A percentile compares a stretch with the other conserved stretches of the same genome.
These are phyloP conservation scores for Saksenaea oblongispora DNA, from an alignment of 371 early-diverging fungal species.

Conservation along the genomic window DNA sequence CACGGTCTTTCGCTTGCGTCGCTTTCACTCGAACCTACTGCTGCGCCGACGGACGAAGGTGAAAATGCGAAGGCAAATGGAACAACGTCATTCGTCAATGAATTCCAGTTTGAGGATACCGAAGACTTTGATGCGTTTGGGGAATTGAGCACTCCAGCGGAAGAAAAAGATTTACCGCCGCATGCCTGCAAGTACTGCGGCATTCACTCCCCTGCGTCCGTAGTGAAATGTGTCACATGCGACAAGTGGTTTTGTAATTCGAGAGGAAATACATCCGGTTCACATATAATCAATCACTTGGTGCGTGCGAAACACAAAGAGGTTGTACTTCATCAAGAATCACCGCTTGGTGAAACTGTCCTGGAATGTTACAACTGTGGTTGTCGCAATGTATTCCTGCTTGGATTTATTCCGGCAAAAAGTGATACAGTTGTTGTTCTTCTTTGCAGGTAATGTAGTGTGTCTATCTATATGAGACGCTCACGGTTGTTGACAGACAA, in stretches of 20 bases:
- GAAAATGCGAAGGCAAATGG: conserved; percentile 27
- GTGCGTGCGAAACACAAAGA: conserved; percentile 96
- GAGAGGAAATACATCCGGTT: conserved; percentile 88
- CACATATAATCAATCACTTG: conserved; percentile 96
- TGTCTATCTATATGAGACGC: background rate
- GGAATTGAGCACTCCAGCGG: conserved; percentile 28
- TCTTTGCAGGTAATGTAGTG: conserved; percentile 78
- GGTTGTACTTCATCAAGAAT: conserved; percentile 88
- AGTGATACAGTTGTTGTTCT: conserved; percentile 96
- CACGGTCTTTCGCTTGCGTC: conserved; percentile 36
- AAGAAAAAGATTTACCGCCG: conserved; percentile 70
- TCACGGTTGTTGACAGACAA: conserved; percentile 53
- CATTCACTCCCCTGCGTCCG: conserved; percentile 85
- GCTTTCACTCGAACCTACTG: conserved; percentile 22
- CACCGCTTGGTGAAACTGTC: conserved; percentile 90
- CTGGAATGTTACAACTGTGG: conserved; percentile 98
- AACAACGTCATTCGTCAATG: conserved; percentile 31
- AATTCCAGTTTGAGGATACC: conserved; percentile 49
- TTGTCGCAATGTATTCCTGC: conserved; percentile 91
- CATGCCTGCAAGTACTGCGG: conserved; percentile 96
- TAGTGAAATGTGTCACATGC: conserved; percentile 94
- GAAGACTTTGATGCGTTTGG: conserved; percentile 53
- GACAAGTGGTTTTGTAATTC: conserved; percentile 97
- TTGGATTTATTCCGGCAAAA: conserved; percentile 98
- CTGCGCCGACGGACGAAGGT: conserved; percentile 17